Conservation (phyloP, 495 filamentous ascomycete species). For the Podospora tetraspora region DNA sequence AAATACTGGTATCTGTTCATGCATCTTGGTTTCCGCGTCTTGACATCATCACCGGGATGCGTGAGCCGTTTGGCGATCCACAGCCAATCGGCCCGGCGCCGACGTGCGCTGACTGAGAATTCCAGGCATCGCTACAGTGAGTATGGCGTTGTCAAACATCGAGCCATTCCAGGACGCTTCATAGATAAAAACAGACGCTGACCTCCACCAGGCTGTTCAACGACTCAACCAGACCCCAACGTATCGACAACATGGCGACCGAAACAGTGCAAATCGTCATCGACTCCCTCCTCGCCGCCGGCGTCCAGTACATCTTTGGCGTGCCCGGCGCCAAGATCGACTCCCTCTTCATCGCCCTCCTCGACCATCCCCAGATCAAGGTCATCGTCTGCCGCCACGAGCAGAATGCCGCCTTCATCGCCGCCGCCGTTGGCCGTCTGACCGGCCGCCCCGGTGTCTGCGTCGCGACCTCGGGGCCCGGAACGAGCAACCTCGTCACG, state of each 20-base stretch:
- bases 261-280: conserved; percentile 36
- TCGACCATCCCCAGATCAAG: conserved; percentile 35
- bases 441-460: conserved; percentile 34
- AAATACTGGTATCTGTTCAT: not conserved
- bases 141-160: too few relatives aligned
- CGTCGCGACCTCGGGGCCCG: conserved; percentile 36
- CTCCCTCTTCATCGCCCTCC: conserved; percentile 34
- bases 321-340: conserved; percentile 39
- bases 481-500: conserved; percentile 35
- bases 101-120: conserved; percentile 2
- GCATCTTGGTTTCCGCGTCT: not conserved
- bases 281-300: conserved; percentile 35
- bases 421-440: conserved; percentile 32
- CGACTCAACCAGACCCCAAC: not conserved
- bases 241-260: not conserved
- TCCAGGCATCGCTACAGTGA: not conserved
- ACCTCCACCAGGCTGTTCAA: not conserved
- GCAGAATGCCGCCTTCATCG: conserved; percentile 40
- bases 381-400: conserved; percentile 37
- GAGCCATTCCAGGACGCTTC: not conserved
- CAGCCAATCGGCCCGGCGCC: not conserved
- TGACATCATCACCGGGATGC: not conserved
- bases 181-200: not conserved
- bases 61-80: not conserved
- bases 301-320: conserved; percentile 35